Evolutionary conservation across 805 yeast species (phyloP).

Genomic region (Cyberlindnera mycetangii): DNA sequence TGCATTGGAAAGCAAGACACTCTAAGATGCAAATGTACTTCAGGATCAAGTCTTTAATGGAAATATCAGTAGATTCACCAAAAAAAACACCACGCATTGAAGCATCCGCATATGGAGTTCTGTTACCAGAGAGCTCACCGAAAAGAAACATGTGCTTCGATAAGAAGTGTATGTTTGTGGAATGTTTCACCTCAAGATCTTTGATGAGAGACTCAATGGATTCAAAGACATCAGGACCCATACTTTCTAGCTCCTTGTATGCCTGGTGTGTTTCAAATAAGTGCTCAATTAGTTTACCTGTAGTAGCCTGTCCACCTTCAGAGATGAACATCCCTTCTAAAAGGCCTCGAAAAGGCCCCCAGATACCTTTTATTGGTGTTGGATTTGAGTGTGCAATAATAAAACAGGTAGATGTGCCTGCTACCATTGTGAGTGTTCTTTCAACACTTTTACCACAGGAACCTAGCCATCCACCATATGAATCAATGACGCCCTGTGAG

Average conservation of each 20-base stretch:
- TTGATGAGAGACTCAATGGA: slow-evolving; percentile 24
- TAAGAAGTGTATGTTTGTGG: slow-evolving; percentile 26
- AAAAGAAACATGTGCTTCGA: slow-evolving; percentile 41
- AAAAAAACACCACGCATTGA: slow-evolving; percentile 46
- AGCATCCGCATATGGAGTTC: slow-evolving; percentile 54
- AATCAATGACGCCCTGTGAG: slow-evolving; percentile 54
- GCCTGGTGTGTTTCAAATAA: slow-evolving; percentile 43
- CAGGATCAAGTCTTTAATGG: slow-evolving; percentile 34
- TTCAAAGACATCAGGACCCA: slow-evolving; percentile 19
- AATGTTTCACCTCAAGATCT: slow-evolving; percentile 14
- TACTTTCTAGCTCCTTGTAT: slow-evolving; percentile 10
- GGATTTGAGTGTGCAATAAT: slow-evolving; percentile 30
- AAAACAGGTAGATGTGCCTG: slow-evolving; percentile 63
- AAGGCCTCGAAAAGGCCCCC: slow-evolving; percentile 57
- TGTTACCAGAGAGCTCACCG: slow-evolving; percentile 57
- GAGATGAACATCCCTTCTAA: slow-evolving; percentile 35
- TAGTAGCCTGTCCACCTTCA: slow-evolving; percentile 58
- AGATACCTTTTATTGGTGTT: slow-evolving; percentile 40
- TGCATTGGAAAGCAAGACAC: slow-evolving; percentile 49
- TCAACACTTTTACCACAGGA: slow-evolving; percentile 28
- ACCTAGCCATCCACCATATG: slow-evolving; percentile 54
- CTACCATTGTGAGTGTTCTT: slow-evolving; percentile 45
- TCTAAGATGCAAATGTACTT: slow-evolving; percentile 47
- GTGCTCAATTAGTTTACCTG: slow-evolving; percentile 51
- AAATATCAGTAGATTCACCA: slow-evolving; percentile 42